phyloP scores from a whole-genome alignment of 2,329 filamentous ascomycete genomes.

The Fusarium virguliforme region DNA sequence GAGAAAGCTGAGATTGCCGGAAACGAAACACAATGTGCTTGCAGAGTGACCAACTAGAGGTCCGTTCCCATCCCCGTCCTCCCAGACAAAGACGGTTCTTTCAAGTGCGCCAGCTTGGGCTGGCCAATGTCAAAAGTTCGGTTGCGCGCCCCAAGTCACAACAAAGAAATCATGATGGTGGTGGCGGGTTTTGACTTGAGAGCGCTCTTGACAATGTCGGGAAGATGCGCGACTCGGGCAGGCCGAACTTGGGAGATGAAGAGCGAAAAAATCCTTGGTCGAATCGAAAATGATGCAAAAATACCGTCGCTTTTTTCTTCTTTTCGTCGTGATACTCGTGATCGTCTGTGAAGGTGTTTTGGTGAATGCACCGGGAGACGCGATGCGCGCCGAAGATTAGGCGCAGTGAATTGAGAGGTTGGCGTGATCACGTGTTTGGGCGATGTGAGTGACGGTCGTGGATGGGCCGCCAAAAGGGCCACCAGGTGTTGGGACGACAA shows the following conservation, averaged over 20 bases:
- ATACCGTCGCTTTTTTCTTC: conserved; percentile 16
- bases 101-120: conserved; percentile 27
- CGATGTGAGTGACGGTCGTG: conserved; percentile 12
- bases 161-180: conserved; percentile 52
- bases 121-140: conserved; percentile 41
- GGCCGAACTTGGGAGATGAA: background rate
- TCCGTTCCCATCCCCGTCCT: conserved; percentile 19
- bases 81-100: conserved; percentile 29
- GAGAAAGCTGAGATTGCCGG: conserved; percentile 23
- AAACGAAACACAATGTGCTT: conserved; percentile 23
- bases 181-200: conserved; percentile 29
- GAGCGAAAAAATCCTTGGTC: conserved; percentile 1
- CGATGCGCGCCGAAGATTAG: conserved; percentile 57
- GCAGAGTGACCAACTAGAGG: conserved; percentile 17
- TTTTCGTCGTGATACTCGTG: conserved; percentile 42
- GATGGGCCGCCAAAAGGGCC: background rate
- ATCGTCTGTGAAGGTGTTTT: conserved; percentile 50
- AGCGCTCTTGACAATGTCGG: background rate
- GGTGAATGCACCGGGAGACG: conserved; percentile 48
- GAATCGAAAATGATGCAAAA: conserved; percentile 14
- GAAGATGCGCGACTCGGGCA: background rate
- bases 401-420: conserved; percentile 53
- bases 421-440: conserved; percentile 51
- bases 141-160: conserved; percentile 33
- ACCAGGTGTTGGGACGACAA: background rate